Evolutionary conservation across 768 basidiomycete species (phyloP), one percentile per base, ranked within the genome.

Genomic region (Mycena galopus): DNA sequence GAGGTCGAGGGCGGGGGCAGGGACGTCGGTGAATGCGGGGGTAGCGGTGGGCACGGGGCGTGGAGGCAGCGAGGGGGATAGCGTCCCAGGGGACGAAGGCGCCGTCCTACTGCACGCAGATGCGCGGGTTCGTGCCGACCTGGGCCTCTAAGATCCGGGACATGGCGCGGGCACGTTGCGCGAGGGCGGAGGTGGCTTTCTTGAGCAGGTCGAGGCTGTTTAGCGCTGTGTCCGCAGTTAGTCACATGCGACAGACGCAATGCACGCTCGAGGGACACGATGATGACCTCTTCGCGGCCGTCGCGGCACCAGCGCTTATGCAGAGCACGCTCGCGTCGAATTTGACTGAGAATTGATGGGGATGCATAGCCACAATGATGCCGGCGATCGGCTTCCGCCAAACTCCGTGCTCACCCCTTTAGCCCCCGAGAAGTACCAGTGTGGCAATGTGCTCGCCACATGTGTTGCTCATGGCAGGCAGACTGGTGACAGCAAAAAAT

Each of bases 151-250:
- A 88, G 63, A 96, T 91, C 25, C 96, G 92, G 14, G 96, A 96
- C 16, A 96, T 96, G 0, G 92, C 87, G 25, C 96, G 93, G 2
- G 96, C 96, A 30, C 92, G 91, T 78, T 94, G 90, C 0, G 96
- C 95, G 14, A 96, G 87, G 0, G 89, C 83, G 29, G 87, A 93
- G 0, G 92, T 91, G 1, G 96, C 96, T 79, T 97, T 98, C 88
- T 98, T 98, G 78, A 97, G 88, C 2, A 97, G 84, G 79, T 98
- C 96, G 3, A 98, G 88, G 0, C 96, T 97, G 77, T 96, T 97
- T 30, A 98, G 87, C 12, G 93, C 96, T n/a, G n/a, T n/a, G n/a
- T n/a, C n/a, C n/a, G n/a, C n/a, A n/a, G n/a, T n/a, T n/a, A n/a
- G n/a, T n/a, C n/a, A n/a, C n/a, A n/a, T n/a, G n/a, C n/a, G n/a